Evolutionary conservation across 257 asterid species (phyloP), one percentile per base, ranked within the genome.

Genomic region (Lantana camara): DNA sequence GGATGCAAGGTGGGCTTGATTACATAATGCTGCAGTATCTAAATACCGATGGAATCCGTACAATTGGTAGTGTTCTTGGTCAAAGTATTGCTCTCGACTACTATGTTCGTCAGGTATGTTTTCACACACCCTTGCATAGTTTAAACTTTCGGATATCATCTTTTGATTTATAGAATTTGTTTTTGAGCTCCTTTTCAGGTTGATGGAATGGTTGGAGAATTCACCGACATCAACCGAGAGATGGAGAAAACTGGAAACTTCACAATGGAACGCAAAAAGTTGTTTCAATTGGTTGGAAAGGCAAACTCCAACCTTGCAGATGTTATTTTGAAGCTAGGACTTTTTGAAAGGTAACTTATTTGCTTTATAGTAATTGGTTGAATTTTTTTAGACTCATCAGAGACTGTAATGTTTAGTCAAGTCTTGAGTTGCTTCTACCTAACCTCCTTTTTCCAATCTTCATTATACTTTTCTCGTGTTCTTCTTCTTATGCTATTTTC

Each of bases 1-100:
- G 97, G 99, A 93, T 93, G 99, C 83, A 81, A 83, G 95, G 97
- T 71, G 99, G 99, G 49, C 85, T 93, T 57, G 99, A 90, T 73
- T 82, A 87, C 85, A 93, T 93, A 72, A 76, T 80, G 83, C 77
- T 93, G 77, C 96, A 93, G 70, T 82, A 85, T 78, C 77, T 90
- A 63, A 77, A 82, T 63, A 79, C 56, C 44, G 97, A 93, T 63
- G 99, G 96, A 22, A 93, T 93, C 79, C 91, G 97, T 30, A 87
- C 90, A 63, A 87, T 93, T 68, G 99, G 96, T 58, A 85, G 97
- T 75, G 97, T 93, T 79, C 97, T 93, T 72, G 99, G 97, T 63
- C 99, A 93, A 73, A 90, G 99, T 81, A 87, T 90, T 80, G 99
- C 97, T 75, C 99, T 93, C 70, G 97, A 93, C 73, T 93, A 90